Evolutionary conservation across 2,329 filamentous ascomycete genomes (phyloP), one percentile per base, ranked within the genome.

Genomic region (Pyrenophora tritici-repentis): DNA sequence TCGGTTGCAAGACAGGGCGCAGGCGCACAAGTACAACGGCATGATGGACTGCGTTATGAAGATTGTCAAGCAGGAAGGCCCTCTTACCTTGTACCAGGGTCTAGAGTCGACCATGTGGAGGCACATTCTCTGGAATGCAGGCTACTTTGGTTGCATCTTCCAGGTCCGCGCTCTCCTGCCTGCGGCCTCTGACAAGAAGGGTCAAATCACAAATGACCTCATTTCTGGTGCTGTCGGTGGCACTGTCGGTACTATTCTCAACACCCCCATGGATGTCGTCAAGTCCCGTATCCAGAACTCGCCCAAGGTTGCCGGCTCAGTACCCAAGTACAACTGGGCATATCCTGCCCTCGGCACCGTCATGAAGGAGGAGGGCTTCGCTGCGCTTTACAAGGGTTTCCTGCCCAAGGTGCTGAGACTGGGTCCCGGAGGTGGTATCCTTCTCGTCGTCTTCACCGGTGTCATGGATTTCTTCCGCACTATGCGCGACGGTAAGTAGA

Each of bases 251-350:
- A 99, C 93, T 2, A 83, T 97, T 34, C 73, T 97, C 58, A 99
- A 99, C 81, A 97, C 93, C 2, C 91, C 92, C 50, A 87, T 96
- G 85, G 92, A 97, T 70, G 93, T 97, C 16, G 92, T 97, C 78
- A 99, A 99, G 84, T 95, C 90, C 61, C 88, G 94, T 58, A 99
- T 99, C 63, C 94, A 99, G 78, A 99, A 99, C 79, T 91, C 85
- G 48, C 82, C 89, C 61, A 93, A 89, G 81, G 79, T 96, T 33
- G 74, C 88, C n/a, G 94, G 94, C 4, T 81, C 84, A 46, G 78
- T 86, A 17, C 90, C 90, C 71, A 99, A 99, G 83, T 99, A 99
- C 81, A 97, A 97, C 84, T 99, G 94, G 94, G 94, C 94, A 26
- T 96, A 87, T 84, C 90, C 91, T 39, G 86, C 91, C 17, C 81